A percentile compares a stretch with the other conserved stretches of the same genome.
These are phyloP conservation scores for Cardamine resedifolia DNA, from an alignment of 345 rosid genomes.

Conservation along the genomic window DNA sequence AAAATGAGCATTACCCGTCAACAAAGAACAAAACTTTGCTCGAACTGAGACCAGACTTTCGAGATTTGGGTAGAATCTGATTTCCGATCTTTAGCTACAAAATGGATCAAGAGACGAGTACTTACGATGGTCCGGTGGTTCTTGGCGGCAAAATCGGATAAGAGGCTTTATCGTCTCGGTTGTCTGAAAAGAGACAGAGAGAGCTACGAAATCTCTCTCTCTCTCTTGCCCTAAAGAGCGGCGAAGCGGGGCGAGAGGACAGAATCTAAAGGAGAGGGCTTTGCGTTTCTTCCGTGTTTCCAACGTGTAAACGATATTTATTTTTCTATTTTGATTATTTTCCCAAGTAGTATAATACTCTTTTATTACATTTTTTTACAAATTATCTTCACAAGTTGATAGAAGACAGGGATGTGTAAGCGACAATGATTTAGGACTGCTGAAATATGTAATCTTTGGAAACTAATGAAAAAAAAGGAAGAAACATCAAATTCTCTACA, in stretches of 20 bases:
- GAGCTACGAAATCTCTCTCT: background rate
- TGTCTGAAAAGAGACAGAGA: constrained; percentile 19
- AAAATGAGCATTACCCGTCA: background rate
- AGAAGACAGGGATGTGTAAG: background rate
- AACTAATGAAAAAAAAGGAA: background rate
- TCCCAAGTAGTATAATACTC: background rate
- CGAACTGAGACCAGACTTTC: background rate
- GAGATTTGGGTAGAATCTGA: constrained; percentile 11
- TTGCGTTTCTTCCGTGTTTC: constrained; percentile 33
- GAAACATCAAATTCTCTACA: background rate
- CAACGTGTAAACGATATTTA: constrained; percentile 5
- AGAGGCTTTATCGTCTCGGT: background rate
- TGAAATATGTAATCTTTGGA: background rate
- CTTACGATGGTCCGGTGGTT: constrained; percentile 30
- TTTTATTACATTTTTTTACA: background rate
- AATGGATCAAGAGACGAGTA: constrained; percentile 7
- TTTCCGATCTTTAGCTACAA: background rate
- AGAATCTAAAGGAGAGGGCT: constrained; percentile 18
- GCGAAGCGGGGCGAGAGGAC: constrained; percentile 30
- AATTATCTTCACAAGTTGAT: background rate
- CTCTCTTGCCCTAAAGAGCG: constrained; percentile 23
- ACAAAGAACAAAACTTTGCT: constrained; percentile 27
- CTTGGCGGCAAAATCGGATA: background rate
- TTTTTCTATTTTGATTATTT: background rate
- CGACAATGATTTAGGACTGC: background rate